Base-by-base conservation (phyloP, 2,329 filamentous ascomycete species). In the Phyllosticta paracitricarpa region DNA sequence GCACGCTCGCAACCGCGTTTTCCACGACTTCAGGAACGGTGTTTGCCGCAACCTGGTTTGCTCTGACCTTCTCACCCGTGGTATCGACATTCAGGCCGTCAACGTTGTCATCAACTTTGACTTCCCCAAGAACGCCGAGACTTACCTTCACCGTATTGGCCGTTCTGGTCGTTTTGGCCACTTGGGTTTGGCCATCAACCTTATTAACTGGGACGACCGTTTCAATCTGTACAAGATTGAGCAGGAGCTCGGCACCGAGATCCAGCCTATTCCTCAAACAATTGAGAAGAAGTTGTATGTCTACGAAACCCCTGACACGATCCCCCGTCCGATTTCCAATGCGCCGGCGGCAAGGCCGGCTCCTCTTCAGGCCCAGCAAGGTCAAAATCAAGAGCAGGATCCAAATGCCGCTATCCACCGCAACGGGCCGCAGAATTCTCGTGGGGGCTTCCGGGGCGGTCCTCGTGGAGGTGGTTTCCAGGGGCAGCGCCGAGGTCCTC, bases 91-190 rank as follows among this genome's bases (percentile, higher is more conserved):
- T 66, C 94, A 99, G 77, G 94, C 94, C 59, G 94, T 99, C 71
- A 99, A 99, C 69, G 94, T 99, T 61, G 94, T 99, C 73, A 99
- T 99, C 84, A 99, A 99, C 80, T 99, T 99, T 71, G 94, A 99
- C 72, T 99, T 99, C 75, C 94, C 94, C 60, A 99, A 99, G 80
- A 99, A 99, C 70, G 95, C 94, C 17, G 94, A 99, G 78, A 99
- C 94, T 0, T 99, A 99, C 73, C 86, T 99, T 62, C 94, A 99
- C 78, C 91, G 94, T 68, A 99, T 99, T 73, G 94, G 94, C 80
- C 90, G 94, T 72, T 99, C 94, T 58, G 94, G 94, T 67, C 90
- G 94, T 66, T 99, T 96, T 73, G 94, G 94, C 66, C 94, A 99
- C 77, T 83, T 97, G 71, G 94, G 94, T 83, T 81, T 99, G 67